These are phyloP conservation scores for Torulaspora indica DNA, from an alignment of 805 yeast genomes.

Conservation along the genomic window DNA sequence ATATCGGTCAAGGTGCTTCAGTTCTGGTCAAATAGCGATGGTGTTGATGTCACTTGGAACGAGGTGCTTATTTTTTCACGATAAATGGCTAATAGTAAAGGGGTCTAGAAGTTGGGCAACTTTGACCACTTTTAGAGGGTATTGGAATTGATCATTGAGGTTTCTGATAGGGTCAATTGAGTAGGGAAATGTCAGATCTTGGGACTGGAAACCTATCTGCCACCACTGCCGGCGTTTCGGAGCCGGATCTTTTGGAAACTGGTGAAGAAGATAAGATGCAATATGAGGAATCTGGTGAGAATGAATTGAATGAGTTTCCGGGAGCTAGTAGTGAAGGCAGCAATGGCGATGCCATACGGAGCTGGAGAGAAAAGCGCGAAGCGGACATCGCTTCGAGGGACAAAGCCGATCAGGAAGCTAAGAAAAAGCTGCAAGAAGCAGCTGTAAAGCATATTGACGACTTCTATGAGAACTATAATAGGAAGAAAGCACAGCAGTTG, in stretches of 20 bases:
- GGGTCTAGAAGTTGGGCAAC: conserved; percentile 3
- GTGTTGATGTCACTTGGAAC: conserved; percentile 1
- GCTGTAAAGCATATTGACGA: conserved; percentile 85
- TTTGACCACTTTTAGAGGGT: neutral
- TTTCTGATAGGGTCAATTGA: conserved; percentile 1
- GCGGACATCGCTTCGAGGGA: conserved; percentile 79
- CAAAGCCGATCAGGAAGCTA: conserved; percentile 57
- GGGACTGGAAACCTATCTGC: conserved; percentile 9
- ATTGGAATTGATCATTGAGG: neutral
- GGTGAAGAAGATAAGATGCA: conserved; percentile 1
- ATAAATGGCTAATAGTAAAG: conserved; percentile 3
- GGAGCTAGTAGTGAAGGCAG: conserved; percentile 6
- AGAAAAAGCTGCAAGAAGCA: conserved; percentile 60
- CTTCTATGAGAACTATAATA: conserved; percentile 85
- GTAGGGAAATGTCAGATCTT: conserved; percentile 8
- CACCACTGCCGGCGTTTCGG: conserved; percentile 1
- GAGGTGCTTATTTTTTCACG: neutral
- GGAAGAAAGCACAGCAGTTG: conserved; percentile 67
- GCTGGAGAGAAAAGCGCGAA: conserved; percentile 80
- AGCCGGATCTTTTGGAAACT: conserved; percentile 38
- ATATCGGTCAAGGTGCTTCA: conserved; percentile 29
- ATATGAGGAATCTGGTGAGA: conserved; percentile 34
- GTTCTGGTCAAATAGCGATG: conserved; percentile 20
- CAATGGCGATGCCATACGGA: conserved; percentile 6
- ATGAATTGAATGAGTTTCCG: conserved; percentile 36